Base-by-base conservation (phyloP, 2,329 filamentous ascomycete genomes). In the Scytalidium lignicola region DNA sequence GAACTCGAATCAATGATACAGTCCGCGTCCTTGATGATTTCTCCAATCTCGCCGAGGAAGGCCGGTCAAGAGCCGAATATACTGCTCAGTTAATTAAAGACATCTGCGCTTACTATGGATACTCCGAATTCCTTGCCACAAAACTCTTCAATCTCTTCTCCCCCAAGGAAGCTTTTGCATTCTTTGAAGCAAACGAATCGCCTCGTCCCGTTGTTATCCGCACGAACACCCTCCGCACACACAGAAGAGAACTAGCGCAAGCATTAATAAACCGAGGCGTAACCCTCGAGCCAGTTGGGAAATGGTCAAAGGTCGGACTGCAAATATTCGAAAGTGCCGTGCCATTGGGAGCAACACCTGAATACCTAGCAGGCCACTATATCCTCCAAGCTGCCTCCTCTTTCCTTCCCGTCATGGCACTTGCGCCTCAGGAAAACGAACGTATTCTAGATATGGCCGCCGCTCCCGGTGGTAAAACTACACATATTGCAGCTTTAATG, bases 141-240 rank as follows among this genome's bases (percentile, higher is more conserved):
- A 99, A 97, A 76, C 83, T 99, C 15, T 90, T 91, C 73, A 85
- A 86, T 63, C 82, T 99, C 6, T 97, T 99, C 72, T 83, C 90
- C 1, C 89, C 93, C 0, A 85, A 86, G 60, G 93, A 99, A 72
- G 93, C 93, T 0, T 95, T 97, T 60, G 91, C 91, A 48, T 99
- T 99, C 72, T 97, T 99, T 73, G 93, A 99, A 72, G 92, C 92
- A 61, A 99, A 99, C 82, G 93, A 99, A 72, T 90, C 88, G 22
- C 83, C 90, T 13, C 83, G 93, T 46, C 93, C 93, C 3, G 85
- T 99, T 51, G 93, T 99, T 57, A 95, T 99, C 65, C 85, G 93
- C 63, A 97, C 93, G 55, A 99, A 99, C 71, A 99, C 92, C 8
- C 80, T 99, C 51, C 86, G 90, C 39, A 85, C 82, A 32, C 80